Evolutionary conservation across 1,284 basidiomycete genomes (phyloP).

Genomic region (Gomphus bonarii): DNA sequence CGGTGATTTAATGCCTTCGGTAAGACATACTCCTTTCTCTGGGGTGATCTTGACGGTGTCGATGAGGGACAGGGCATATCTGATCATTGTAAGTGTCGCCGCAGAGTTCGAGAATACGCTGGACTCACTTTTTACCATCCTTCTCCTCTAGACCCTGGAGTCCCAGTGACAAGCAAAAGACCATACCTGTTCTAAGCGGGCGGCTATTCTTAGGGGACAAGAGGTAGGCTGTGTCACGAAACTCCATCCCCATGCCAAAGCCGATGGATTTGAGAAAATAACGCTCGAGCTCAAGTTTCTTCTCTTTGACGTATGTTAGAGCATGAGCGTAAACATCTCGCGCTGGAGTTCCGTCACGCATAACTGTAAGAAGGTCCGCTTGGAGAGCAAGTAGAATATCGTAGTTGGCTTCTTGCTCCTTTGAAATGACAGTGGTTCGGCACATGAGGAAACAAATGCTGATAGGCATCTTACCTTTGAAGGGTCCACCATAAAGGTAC

Average conservation of each 20-base stretch:
- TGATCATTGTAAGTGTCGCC: constrained; percentile 22
- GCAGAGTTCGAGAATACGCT: neutral
- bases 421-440: constrained; percentile 8
- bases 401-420: constrained; percentile 89
- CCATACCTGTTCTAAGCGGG: constrained; percentile 70
- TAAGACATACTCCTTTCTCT: constrained; percentile 64
- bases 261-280: constrained; percentile 86
- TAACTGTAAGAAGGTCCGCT: constrained; percentile 60
- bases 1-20: constrained; percentile 72
- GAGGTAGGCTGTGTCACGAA: constrained; percentile 82
- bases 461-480: constrained; percentile 47
- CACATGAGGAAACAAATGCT: neutral
- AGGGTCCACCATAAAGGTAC: constrained; percentile 94
- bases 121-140: constrained; percentile 63
- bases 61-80: constrained; percentile 83
- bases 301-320: constrained; percentile 61
- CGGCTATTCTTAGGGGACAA: constrained; percentile 75
- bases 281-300: constrained; percentile 75
- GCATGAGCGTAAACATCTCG: constrained; percentile 80
- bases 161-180: constrained; percentile 77
- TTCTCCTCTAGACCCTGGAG: constrained; percentile 75
- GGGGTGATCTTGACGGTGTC: constrained; percentile 81
- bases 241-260: constrained; percentile 90
- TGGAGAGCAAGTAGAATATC: constrained; percentile 73
- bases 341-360: constrained; percentile 73